Base-by-base conservation (phyloP, 176 grass and related monocot genomes). In the Tillandsia leiboldiana region DNA sequence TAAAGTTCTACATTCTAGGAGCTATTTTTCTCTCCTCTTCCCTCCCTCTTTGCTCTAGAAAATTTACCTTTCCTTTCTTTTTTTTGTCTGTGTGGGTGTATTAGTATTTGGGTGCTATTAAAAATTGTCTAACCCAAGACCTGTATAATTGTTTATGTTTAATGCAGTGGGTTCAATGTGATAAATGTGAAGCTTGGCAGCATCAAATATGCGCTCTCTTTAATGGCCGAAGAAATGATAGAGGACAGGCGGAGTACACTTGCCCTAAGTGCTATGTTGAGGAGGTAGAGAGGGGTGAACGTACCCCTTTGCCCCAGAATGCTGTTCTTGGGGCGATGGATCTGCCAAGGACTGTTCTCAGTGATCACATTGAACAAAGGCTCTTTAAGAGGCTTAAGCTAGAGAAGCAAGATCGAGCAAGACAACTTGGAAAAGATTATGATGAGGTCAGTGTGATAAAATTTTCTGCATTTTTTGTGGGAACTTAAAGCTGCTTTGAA, bases 181-280 rank as follows among this genome's bases (percentile, higher is more conserved):
- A 89, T 75, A 92, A 90, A 56, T 97, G 94, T 73, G 82, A 85
- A 71, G 81, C 86, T 72, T 97, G 94, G 94, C 94, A 92, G 59
- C 94, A 97, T 83, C 84, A 97, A 74, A 87, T 97, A 62, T 97
- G 94, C 47, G 94, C 89, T 78, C 87, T 97, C 77, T 97, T 97
- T 67, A 97, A 92, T 33, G 75, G 80, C 15, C 85, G 83, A 79
- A 77, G 83, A 71, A 84, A 83, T 33, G 86, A 89, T 33, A 3
- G 29, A 10, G 77, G 78, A 15, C 78, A 90, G 71, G 71, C 71
- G 6, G 89, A 97, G 73, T 92, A 92, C 81, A 86, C 77, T 67
- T 97, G 94, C 64, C 87, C 82, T 73, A 90, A 83, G 68, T 97
- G 94, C 74, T 92, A 79, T 29, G 69, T 87, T 70, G 72, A 80